Percentiles rank a stretch among this genome's conserved stretches.
phyloP scores from a whole-genome alignment of 768 basidiomycete genomes.

The Exsudoporus frostii region DNA sequence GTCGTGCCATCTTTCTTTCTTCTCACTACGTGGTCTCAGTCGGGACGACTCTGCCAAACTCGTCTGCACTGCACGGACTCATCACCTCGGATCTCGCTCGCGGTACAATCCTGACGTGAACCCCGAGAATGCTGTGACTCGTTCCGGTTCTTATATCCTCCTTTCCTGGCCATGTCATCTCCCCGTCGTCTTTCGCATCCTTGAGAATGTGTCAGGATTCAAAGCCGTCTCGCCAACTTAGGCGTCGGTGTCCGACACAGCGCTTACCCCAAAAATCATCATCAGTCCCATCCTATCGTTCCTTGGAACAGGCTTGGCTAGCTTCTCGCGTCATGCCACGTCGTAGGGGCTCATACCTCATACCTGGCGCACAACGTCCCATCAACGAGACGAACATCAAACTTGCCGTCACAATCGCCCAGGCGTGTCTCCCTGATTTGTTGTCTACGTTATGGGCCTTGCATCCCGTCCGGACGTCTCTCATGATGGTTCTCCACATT shows the following conservation, averaged over 20 bases:
- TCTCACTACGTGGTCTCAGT: slow-evolving; percentile 25
- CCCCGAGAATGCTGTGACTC: slow-evolving; percentile 32
- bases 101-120: slow-evolving; percentile 29
- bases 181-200: slow-evolving; percentile 12
- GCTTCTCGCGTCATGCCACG: slow-evolving; percentile 52
- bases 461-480: slow-evolving; percentile 66
- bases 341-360: slow-evolving; percentile 44
- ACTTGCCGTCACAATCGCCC: slow-evolving; percentile 55
- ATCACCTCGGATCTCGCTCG: slow-evolving; percentile 35
- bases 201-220: slow-evolving; percentile 25
- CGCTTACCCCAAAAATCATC: not conserved
- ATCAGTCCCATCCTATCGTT: slow-evolving; percentile 1
- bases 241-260: slow-evolving; percentile 14
- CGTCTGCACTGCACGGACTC: slow-evolving; percentile 26
- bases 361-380: slow-evolving; percentile 69
- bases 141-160: slow-evolving; percentile 29
- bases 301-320: slow-evolving; percentile 50
- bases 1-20: slow-evolving; percentile 9
- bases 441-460: slow-evolving; percentile 47
- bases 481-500: slow-evolving; percentile 70
- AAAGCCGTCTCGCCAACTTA: slow-evolving; percentile 21
- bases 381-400: slow-evolving; percentile 53
- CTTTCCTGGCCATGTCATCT: slow-evolving; percentile 12
- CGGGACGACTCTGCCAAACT: slow-evolving; percentile 35
- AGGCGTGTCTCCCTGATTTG: slow-evolving; percentile 53